Conservation (phyloP, 805 yeast genomes). For the Zygoascus flipseniorum region DNA sequence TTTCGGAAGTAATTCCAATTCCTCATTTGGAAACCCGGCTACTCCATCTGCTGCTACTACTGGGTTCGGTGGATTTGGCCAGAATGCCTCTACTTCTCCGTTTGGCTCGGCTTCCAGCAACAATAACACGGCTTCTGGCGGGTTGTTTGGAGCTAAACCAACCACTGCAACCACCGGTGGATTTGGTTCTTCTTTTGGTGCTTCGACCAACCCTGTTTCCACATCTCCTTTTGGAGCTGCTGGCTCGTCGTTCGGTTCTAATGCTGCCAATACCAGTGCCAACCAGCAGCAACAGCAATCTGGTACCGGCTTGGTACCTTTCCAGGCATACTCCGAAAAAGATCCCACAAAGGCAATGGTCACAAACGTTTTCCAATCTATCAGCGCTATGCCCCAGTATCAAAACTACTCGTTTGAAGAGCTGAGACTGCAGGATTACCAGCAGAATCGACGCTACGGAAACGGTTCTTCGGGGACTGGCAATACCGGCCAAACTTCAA, state of each 20-base stretch:
- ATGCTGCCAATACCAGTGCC: constrained; percentile 21
- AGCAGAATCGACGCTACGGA: constrained; percentile 58
- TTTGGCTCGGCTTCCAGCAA: constrained; percentile 28
- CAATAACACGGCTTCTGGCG: neutral
- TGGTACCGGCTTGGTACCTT: constrained; percentile 70
- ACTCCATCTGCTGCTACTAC: constrained; percentile 6
- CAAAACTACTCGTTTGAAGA: constrained; percentile 76
- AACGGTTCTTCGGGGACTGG: constrained; percentile 25
- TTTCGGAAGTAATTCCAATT: constrained; percentile 7
- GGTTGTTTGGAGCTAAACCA: constrained; percentile 19
- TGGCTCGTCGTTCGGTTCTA: constrained; percentile 21
- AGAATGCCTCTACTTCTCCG: constrained; percentile 31
- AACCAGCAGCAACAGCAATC: constrained; percentile 28
- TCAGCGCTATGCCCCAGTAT: constrained; percentile 88
- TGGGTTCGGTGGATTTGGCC: constrained; percentile 18
- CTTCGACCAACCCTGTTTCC: constrained; percentile 9
- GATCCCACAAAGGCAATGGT: constrained; percentile 37
- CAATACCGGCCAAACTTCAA: constrained; percentile 11
- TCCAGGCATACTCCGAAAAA: constrained; percentile 59
- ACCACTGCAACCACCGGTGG: constrained; percentile 12
- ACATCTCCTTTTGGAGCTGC: constrained; percentile 11
- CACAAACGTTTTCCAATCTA: constrained; percentile 57
- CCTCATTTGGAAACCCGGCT: constrained; percentile 11
- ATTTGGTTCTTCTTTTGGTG: constrained; percentile 12
- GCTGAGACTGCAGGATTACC: constrained; percentile 80